These are phyloP conservation scores for Stephanocyclus meneghinianus DNA, from an alignment of 352 stramenopile genomes.

Conservation along the genomic window DNA sequence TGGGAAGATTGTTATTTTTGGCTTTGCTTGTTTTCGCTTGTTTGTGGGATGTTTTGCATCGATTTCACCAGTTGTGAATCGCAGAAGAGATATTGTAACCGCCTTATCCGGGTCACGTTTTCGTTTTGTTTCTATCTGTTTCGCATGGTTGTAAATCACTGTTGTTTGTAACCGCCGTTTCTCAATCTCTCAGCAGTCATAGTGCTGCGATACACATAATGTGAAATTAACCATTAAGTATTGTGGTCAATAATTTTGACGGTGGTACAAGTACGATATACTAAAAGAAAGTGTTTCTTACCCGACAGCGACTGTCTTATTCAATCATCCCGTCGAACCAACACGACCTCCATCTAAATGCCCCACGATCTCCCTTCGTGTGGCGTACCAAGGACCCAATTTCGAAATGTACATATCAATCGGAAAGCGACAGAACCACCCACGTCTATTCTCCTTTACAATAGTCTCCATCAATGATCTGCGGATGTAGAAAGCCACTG, in stretches of 20 bases:
- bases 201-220: not conserved
- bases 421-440: conserved; percentile 47
- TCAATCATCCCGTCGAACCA: conserved; percentile 18
- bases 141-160: too few relatives aligned
- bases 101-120: too few relatives aligned
- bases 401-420: conserved; percentile 58
- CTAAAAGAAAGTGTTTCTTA: not conserved
- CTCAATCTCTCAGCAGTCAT: not conserved
- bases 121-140: too few relatives aligned
- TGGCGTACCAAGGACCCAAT: conserved; percentile 46
- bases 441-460: conserved; percentile 32
- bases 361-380: conserved; percentile 36
- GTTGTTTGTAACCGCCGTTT: not conserved
- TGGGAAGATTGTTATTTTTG: too few relatives aligned
- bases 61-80: too few relatives aligned
- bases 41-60: too few relatives aligned
- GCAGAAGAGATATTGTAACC: too few relatives aligned
- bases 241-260: too few relatives aligned
- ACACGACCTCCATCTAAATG: conserved; percentile 37
- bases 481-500: conserved; percentile 49
- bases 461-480: conserved; percentile 41
- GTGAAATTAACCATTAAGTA: too few relatives aligned
- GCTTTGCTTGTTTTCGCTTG: too few relatives aligned
- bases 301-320: not conserved
- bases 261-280: not conserved